Percentiles rank a stretch among this genome's conserved stretches.
Evolutionary conservation across 2,329 filamentous ascomycete genomes (phyloP).

Genomic region (Ascochyta viciae-villosae): DNA sequence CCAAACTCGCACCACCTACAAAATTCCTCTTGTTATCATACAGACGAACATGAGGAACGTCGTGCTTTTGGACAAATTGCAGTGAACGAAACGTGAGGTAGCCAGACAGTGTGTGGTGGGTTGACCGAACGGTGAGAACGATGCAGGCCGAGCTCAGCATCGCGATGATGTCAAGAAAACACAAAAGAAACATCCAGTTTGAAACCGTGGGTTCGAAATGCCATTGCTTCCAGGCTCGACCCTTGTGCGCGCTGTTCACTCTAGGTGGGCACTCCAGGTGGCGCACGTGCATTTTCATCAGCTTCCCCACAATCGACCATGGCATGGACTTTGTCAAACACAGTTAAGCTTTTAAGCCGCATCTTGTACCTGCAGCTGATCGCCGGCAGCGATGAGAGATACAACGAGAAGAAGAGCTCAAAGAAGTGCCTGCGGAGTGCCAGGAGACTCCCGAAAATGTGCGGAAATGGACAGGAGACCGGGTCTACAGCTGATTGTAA

Average conservation of each 20-base stretch:
- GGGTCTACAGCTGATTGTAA: constrained; percentile 6
- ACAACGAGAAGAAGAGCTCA: constrained; percentile 20
- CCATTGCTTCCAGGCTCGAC: neutral
- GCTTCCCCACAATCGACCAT: constrained; percentile 21
- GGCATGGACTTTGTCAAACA: constrained; percentile 21
- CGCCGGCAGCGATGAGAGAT: constrained; percentile 35
- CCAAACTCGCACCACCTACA: neutral
- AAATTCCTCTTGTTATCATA: neutral
- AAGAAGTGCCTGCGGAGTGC: constrained; percentile 18
- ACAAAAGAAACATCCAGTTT: neutral
- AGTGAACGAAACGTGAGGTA: neutral
- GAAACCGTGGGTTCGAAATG: neutral
- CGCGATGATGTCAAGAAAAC: neutral
- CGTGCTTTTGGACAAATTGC: neutral
- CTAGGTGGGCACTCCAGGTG: constrained; percentile 21
- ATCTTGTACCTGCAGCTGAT: constrained; percentile 46
- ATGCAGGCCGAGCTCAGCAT: neutral
- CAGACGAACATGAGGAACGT: too few relatives aligned
- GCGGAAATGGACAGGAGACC: constrained; percentile 16
- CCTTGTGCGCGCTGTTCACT: constrained; percentile 12
- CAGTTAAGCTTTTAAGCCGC: constrained; percentile 46
- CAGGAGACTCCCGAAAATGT: constrained; percentile 41
- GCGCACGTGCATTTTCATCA: constrained; percentile 33
- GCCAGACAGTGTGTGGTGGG: too few relatives aligned
- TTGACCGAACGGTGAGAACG: neutral